These are phyloP conservation scores for Lenwebbia sp. DNA, from an alignment of 345 rosid genomes.

Conservation along the genomic window DNA sequence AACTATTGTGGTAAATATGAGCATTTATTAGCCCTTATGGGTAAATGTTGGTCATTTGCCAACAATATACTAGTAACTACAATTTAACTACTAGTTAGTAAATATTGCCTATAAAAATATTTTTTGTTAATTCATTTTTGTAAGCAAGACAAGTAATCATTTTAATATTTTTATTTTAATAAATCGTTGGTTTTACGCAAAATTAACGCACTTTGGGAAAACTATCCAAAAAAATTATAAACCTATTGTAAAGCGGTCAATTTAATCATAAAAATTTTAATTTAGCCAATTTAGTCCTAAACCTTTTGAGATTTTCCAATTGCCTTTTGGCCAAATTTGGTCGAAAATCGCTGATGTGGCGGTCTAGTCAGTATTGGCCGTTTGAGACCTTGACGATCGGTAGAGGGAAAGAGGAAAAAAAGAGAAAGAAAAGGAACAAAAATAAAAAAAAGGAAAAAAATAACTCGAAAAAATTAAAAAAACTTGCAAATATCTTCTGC, in stretches of 20 bases:
- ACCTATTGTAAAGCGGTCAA: background rate
- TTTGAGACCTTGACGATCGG: rapidly evolving
- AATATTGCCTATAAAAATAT: too few species aligned
- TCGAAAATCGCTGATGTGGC: background rate
- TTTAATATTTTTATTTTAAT: too few species aligned
- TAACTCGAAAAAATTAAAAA: too few species aligned
- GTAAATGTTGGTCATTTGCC: background rate
- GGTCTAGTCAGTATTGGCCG: background rate
- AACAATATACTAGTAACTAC: background rate
- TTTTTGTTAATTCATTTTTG: too few species aligned
- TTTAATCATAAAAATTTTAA: rapidly evolving
- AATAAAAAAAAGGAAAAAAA: too few species aligned
- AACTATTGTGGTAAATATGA: background rate
- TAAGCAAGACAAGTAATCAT: too few species aligned
- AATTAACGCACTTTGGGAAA: too few species aligned
- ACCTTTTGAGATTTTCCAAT: background rate
- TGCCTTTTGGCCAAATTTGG: background rate
- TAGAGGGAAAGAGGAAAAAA: background rate
- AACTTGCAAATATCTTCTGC: too few species aligned
- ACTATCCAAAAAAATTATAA: too few species aligned
- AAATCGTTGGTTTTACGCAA: too few species aligned
- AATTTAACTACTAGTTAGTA: background rate
- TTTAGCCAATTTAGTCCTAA: background rate
- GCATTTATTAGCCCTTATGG: background rate
- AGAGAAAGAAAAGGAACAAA: too few species aligned